A percentile compares a stretch with the other conserved stretches of the same genome.
Evolutionary conservation across 2,329 filamentous ascomycete species (phyloP).

Genomic region (Plenodomus lindquistii): DNA sequence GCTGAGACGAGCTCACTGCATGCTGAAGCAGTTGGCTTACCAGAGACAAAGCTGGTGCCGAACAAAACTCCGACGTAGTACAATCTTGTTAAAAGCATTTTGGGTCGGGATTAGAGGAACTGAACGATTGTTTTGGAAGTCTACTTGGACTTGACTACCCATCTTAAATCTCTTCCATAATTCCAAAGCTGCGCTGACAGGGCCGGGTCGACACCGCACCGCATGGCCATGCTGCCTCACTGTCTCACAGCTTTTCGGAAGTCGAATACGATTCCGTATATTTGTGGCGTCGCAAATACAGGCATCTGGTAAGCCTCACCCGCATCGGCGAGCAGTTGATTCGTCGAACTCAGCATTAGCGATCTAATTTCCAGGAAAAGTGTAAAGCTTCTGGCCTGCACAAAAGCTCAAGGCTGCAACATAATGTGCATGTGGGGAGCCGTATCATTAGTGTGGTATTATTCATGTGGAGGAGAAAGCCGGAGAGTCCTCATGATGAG

Average conservation of each 20-base stretch:
- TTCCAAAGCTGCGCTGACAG: neutral
- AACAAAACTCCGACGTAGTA: neutral
- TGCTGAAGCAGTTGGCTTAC: neutral
- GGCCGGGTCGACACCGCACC: neutral
- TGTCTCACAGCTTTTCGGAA: neutral
- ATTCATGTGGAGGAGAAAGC: neutral
- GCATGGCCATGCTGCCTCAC: neutral
- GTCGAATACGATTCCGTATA: neutral
- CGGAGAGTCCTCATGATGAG: neutral
- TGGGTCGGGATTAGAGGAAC: neutral
- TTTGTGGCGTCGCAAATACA: neutral
- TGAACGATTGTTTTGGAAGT: neutral
- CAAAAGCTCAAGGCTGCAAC: neutral
- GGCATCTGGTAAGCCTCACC: neutral
- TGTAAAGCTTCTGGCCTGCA: neutral
- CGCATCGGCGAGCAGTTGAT: neutral
- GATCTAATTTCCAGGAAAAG: neutral
- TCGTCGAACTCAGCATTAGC: neutral
- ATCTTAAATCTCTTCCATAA: neutral
- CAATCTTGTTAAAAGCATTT: neutral
- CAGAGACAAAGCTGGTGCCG: neutral
- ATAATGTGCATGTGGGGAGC: neutral
- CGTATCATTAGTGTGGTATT: neutral
- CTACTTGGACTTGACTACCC: neutral
- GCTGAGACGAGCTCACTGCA: conserved; percentile 16